Base-by-base conservation (phyloP, 2,329 filamentous ascomycete species). In the Diaporthe citriasiana region DNA sequence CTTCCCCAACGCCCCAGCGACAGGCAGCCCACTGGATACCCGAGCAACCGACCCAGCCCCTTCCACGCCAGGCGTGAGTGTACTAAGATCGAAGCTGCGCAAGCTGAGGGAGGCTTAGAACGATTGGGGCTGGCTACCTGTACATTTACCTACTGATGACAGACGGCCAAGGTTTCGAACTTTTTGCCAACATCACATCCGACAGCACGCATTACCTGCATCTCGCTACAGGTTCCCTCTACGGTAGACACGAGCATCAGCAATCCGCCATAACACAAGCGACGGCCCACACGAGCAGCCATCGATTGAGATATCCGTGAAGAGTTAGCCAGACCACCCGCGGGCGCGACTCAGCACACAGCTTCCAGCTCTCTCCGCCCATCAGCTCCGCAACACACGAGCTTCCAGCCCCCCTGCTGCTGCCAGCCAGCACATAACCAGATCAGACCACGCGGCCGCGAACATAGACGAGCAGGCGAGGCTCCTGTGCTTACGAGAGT, bases 401-500 rank as follows among this genome's bases (percentile, higher is more conserved):
- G 55, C 40, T 63, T 33, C 40, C 59, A 45, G 38, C 59, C n/a
- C 22, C 30, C 53, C 40, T n/a, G n/a, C 59, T 45, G 59, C 59
- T 65, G 40, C 68, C 47, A 71, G 56, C 25, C 69, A 60, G 69
- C 42, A 40, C 56, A 53, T 25, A 57, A 40, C 27, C 35, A 27
- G 27, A 59, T 27, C 63, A 68, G 30, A 59, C 27, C 42, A 38
- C 56, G 50, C 60, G 35, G 27, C 42, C 59, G 50, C 59, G 42
- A 53, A 59, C 70, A 45, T 47, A 35, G n/a, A 45, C 66, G n/a
- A 63, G 45, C 56, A 72, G 45, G 65, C 35, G 38, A 70, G 65
- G 50, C 30, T 50, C 33, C 47, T 53, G 38, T 59, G 65, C 70
- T 76, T 68, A 73, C 74, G 79, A 77, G 80, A 19, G 81, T 79